Conservation (phyloP, 2,329 filamentous ascomycete genomes). For the Xylaria sp. region DNA sequence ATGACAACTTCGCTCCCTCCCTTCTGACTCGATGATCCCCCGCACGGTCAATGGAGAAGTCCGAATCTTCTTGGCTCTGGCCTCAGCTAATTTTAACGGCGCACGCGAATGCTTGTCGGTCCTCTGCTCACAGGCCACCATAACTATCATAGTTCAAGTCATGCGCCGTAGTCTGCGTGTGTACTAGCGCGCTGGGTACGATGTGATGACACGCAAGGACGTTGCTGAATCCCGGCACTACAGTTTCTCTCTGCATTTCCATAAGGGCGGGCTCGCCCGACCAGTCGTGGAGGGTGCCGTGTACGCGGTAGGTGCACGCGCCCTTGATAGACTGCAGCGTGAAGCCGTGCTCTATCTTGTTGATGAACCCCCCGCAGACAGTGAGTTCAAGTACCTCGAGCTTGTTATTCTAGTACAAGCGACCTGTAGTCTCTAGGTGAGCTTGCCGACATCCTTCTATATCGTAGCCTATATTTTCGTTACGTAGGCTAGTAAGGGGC, state of each 20-base stretch:
- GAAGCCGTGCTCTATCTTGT: constrained; percentile 1
- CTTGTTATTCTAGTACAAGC: not conserved
- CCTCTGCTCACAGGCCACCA: not conserved
- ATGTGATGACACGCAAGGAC: not conserved
- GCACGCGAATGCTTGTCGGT: not conserved
- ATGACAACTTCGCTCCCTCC: not conserved
- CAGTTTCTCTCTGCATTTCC: not conserved
- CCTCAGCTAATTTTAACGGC: not conserved
- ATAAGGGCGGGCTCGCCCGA: not conserved
- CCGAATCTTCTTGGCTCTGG: not conserved
- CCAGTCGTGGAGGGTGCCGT: constrained; percentile 10
- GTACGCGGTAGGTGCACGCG: not conserved
- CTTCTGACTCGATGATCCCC: not conserved
- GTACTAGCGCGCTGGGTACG: not conserved
- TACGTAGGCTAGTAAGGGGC: not conserved
- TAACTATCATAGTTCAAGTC: not conserved
- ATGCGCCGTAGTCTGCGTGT: not conserved
- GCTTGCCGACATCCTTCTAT: not conserved
- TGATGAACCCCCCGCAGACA: not conserved
- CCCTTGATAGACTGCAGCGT: constrained; percentile 7
- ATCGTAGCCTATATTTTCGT: not conserved
- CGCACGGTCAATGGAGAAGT: not conserved
- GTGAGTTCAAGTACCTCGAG: not conserved
- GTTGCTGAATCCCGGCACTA: not conserved
- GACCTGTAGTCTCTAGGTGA: not conserved